Conservation (phyloP, 2,329 filamentous ascomycete genomes). For the Hymenotorrendiella dingleyae region DNA sequence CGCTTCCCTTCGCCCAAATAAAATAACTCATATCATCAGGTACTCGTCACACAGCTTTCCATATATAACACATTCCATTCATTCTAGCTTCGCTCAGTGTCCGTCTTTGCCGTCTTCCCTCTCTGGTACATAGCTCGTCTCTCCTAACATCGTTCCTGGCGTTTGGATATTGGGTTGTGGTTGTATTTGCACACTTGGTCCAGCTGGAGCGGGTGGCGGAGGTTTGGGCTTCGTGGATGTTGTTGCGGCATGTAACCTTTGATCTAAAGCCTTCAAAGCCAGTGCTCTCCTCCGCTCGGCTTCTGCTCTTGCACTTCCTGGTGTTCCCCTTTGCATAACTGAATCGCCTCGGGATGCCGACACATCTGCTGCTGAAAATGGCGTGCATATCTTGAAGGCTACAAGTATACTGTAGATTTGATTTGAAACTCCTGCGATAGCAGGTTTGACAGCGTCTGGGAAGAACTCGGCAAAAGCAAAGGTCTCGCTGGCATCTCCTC, state of each 20-base stretch:
- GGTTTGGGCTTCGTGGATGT: conserved; percentile 36
- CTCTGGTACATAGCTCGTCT: conserved; percentile 66
- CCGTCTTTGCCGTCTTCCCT: conserved; percentile 36
- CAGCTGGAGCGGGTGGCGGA: conserved; percentile 37
- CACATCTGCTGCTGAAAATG: conserved; percentile 77
- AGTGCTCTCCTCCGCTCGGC: conserved; percentile 84
- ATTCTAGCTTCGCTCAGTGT: conserved; percentile 1
- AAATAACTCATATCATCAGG: no score
- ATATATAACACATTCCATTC: background rate
- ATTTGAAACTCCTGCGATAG: conserved; percentile 68
- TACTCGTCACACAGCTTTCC: no score
- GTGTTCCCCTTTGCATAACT: conserved; percentile 47
- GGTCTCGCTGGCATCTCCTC: conserved; percentile 90
- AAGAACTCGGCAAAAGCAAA: conserved; percentile 97
- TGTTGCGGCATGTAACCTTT: conserved; percentile 81
- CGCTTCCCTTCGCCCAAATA: no score
- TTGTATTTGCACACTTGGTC: conserved; percentile 52
- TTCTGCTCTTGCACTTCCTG: conserved; percentile 74
- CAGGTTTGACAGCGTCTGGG: conserved; percentile 73
- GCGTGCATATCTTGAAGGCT: conserved; percentile 70
- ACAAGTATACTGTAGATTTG: conserved; percentile 71
- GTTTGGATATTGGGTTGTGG: conserved; percentile 50
- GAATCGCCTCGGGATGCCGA: conserved; percentile 66
- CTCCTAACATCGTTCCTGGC: conserved; percentile 54
- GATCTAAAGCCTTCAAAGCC: conserved; percentile 86